Evolutionary conservation across 2,329 filamentous ascomycete genomes (phyloP), one percentile per base, ranked within the genome.

Genomic region (Trichoderma sp.): DNA sequence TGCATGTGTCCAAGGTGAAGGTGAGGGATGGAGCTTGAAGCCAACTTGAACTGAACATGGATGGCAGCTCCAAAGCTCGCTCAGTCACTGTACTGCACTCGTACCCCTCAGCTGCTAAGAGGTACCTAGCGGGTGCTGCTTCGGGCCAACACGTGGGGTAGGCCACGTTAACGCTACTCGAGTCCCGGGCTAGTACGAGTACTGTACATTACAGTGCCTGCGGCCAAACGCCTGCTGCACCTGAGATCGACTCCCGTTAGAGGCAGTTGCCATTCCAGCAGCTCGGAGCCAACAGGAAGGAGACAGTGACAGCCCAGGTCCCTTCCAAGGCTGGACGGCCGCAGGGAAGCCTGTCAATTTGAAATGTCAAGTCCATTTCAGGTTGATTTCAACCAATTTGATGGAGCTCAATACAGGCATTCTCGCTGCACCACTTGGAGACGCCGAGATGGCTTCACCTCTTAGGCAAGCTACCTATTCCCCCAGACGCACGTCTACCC

Each of bases 221-320:
- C 47, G 11, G 39, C 6, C 62, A 53, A 53, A 65, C 62, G 62
- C 61, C 56, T 60, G 34, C 57, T 53, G 47, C 47, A 26, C 39
- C 34, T 51, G 39, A n/a, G 66, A 69, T 53, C 43, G 63, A 66
- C 60, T 43, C 24, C 34, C 21, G n/a, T 62, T 24, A 62, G 56
- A 60, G 14, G 58, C 58, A 39, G 21, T 34, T 24, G 28, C 56
- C 56, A 64, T 51, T 70, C 58, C 58, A 70, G 47, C 56, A 53
- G 70, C 24, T 30, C 24, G 51, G 71, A 60, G 60, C 71, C 71
- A 72, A 72, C 65, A 36, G 58, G 64, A 72, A 70, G 26, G 71
- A 57, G 47, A 43, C 43, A 30, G 71, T 72, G 71, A 70, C 71
- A 72, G 43, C 62, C 43, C 43, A 47, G 51, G 26, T 8, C 26